Base-by-base conservation (phyloP, 768 basidiomycete species). In the Plicaturopsis crispa region DNA sequence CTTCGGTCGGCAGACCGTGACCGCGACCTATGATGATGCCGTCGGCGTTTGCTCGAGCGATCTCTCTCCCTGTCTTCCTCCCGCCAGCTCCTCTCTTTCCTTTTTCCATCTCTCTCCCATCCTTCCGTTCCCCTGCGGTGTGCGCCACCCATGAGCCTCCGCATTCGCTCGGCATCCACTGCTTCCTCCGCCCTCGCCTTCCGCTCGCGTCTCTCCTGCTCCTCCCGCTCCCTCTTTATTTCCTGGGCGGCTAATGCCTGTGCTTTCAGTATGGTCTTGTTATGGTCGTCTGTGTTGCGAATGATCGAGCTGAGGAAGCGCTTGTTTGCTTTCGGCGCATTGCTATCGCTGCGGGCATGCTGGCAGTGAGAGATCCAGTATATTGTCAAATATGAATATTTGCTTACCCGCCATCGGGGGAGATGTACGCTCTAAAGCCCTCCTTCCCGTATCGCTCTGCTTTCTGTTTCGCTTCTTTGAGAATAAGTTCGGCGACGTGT, bases 201-300 rank as follows among this genome's bases (percentile, higher is more conserved):
- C 24, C 83, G 61, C 47, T 84, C 81, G 33, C 51, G 65, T 42
- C 75, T 63, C 53, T 84, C 78, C 44, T 72, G 67, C 42, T 83
- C 83, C n/a, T 78, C 72, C 18, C 77, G 60, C 45, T 80, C 79
- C 19, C 62, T 63, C 41, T 85, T 81, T n/a, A 78, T 63, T 47
- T 87, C 84, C 46, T 84, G 71, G 2, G 83, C 81, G 23, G 84
- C 82, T 10, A 65, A 55, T 0, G 81, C 80, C 59, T 88, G 85
- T 18, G 84, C 73, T 39, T 74, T 73, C 16, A 88, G 56, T 33
- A 99, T 67, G 10, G 84, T 79, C 60, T 83, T 80, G 59, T 99
- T 99, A 53, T 99, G 96, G 41, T 93, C 93, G 54, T 96, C 93
- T 4, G 96, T 96, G 47, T 77, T 91, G 48, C 82, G 78, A 40